These are phyloP conservation scores for Fomitopsis schrenkii DNA, from an alignment of 1,284 basidiomycete species.

Conservation along the genomic window DNA sequence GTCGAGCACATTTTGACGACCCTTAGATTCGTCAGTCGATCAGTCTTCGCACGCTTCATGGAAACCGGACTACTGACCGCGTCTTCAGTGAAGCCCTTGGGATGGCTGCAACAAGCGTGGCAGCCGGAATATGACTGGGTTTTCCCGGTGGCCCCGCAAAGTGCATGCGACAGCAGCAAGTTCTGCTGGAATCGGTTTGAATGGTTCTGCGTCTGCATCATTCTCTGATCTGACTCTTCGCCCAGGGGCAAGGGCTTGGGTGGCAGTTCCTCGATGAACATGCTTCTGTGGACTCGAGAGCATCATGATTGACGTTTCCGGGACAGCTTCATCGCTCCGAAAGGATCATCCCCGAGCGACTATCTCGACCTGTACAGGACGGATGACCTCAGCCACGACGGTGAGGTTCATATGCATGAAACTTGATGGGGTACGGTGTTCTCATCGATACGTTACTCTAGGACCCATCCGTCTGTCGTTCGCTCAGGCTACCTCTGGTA, in stretches of 20 bases:
- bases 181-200: slow-evolving; percentile 4
- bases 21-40: slow-evolving; percentile 9
- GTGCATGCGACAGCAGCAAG: background rate
- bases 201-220: background rate
- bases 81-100: slow-evolving; percentile 10
- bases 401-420: background rate
- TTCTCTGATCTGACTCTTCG: background rate
- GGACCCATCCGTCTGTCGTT: slow-evolving; percentile 10
- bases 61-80: too few relatives aligned
- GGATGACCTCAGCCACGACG: background rate
- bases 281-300: slow-evolving; percentile 13
- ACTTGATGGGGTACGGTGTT: background rate
- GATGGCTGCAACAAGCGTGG: slow-evolving; percentile 11
- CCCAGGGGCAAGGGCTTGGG: slow-evolving; percentile 17
- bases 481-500: slow-evolving; percentile 4
- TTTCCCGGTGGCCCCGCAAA: slow-evolving; percentile 11
- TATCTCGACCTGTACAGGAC: background rate
- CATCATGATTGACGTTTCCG: too few relatives aligned
- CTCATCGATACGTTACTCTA: background rate
- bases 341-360: background rate
- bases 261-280: slow-evolving; percentile 17
- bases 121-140: slow-evolving; percentile 16
- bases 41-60: too few relatives aligned
- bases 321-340: too few relatives aligned
- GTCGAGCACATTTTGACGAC: slow-evolving; percentile 14